Base-by-base conservation (phyloP, 2,329 filamentous ascomycete genomes). In the Huntiella moniliformis region DNA sequence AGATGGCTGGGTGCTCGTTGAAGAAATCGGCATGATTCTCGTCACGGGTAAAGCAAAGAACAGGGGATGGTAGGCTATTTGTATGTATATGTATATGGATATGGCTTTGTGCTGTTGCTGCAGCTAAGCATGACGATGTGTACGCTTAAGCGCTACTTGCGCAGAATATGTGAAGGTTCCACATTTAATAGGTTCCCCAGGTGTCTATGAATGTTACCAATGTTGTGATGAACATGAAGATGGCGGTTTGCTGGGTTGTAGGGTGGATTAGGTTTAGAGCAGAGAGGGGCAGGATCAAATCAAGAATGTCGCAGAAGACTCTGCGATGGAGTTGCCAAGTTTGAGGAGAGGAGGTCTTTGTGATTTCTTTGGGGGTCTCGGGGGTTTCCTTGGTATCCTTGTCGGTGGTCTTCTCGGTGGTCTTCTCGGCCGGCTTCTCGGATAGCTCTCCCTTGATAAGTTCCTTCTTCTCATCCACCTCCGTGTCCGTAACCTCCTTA, bases 1-100 rank as follows among this genome's bases (percentile, higher is more conserved):
- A 38, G 82, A 88, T 50, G 86, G 86, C 0, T 96, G 88, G 88
- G 85, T 74, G 57, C 66, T 91, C 32, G 74, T 85, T 57, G 69
- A 81, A 38, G 70, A 76, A 38, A 77, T 74, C 22, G 87, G 86
- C 0, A 71, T 73, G 34, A 71, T 88, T 55, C 63, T 77, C 42
- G 73, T 95, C 12, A 75, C 43, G 31, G 48, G 42, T 12, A 31
- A 12, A 12, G 18, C n/a, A 10, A 35, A 13, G 31, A 17, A 22
- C 11, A 18, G 43, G 31, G 31, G 18, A 17, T 15, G 36, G 16
- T 31, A 28, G 22, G 22, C 22, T 28, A 28, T 28, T 28, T 8
- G 10, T 17, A 39, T 18, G 38, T 17, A 11, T 18, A 12, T 10
- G 22, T 16, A 39, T 16, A 39, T 12, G n/a, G 15, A 18, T n/a